A percentile compares a stretch with the other conserved stretches of the same genome.
phyloP scores from a whole-genome alignment of 352 stramenopile genomes.

The Albugo candida region DNA sequence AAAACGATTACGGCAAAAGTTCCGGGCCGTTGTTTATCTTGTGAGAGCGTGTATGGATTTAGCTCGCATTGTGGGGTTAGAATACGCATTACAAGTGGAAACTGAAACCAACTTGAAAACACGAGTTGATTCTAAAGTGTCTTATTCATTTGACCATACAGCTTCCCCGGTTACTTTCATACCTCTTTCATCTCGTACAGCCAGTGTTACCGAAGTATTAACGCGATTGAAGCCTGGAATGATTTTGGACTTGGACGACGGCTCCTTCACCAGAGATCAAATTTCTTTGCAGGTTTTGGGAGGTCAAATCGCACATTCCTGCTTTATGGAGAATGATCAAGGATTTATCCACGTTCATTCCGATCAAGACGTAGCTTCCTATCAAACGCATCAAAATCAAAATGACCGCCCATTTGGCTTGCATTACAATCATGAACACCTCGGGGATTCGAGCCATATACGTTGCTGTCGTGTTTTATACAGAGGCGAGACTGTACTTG shows the following conservation, averaged over 20 bases:
- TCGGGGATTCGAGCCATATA: slow-evolving; percentile 33
- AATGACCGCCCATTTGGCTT: slow-evolving; percentile 23
- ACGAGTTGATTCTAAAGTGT: slow-evolving; percentile 1
- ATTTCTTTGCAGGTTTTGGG: slow-evolving; percentile 59
- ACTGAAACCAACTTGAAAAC: slow-evolving; percentile 20
- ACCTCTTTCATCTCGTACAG: slow-evolving; percentile 25
- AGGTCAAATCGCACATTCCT: slow-evolving; percentile 13
- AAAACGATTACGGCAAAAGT: slow-evolving; percentile 34
- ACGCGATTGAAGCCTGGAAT: slow-evolving; percentile 26
- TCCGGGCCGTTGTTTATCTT: slow-evolving; percentile 33
- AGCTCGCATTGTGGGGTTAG: slow-evolving; percentile 25
- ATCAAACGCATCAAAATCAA: background rate
- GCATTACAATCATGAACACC: slow-evolving; percentile 20
- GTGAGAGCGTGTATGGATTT: slow-evolving; percentile 25
- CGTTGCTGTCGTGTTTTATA: slow-evolving; percentile 50
- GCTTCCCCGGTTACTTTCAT: slow-evolving; percentile 33
- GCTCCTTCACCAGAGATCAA: slow-evolving; percentile 55
- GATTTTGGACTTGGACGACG: slow-evolving; percentile 53
- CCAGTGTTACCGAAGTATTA: slow-evolving; percentile 36
- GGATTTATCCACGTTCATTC: background rate
- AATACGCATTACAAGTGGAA: slow-evolving; percentile 19
- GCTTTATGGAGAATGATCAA: background rate
- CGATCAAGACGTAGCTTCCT: slow-evolving; percentile 7
- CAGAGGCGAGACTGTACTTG: slow-evolving; percentile 45
- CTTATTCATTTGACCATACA: background rate